Evolutionary conservation across 129 eudicot genomes (phyloP), one percentile per base, ranked within the genome.

Genomic region (Escallonia rubra): DNA sequence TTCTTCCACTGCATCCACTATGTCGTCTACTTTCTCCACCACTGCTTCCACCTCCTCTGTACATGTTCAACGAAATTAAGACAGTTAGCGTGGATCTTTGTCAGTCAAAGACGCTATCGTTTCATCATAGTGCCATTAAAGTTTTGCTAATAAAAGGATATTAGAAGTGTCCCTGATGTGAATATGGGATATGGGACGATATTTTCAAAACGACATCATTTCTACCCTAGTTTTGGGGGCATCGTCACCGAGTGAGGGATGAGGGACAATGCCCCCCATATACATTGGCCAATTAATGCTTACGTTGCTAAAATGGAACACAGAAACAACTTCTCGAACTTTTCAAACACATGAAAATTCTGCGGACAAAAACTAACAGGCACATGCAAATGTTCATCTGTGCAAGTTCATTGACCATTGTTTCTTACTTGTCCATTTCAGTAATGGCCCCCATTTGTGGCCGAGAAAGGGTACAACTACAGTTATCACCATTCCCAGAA

Each of bases 361-460:
- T 1, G 4, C 8, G 3, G 57, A 52, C 4, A 52, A 8, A 9
- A 9, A 13, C 59, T 12, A 16, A 11, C 1, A 1, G n/a, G 13
- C 14, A 4, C 50, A 46, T 11, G 14, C 59, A 11, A 13, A 54
- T 12, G 34, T 13, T 1, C 2, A 41, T 13, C 0, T 16, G 0
- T 38, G 13, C 6, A 6, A 8, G 10, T 6, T 10, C 43, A 43
- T 10, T 8, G 56, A 10, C 13, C 34, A 23, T 4, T 9, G 0
- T 5, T 40, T 14, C 67, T 66, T 67, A 74, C 79, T 59, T 41
- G 65, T 74, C 67, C 63, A 66, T 13, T 15, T 14, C 2, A 68
- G 13, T 47, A 86, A 49, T 39, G 84, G 79, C 57, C 86, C 92
- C 93, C 83, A 82, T 75, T 86, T 86, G 77, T 78, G 78, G 43